phyloP scores from a whole-genome alignment of 1,284 basidiomycete genomes.

The Sanghuangporus baumii region DNA sequence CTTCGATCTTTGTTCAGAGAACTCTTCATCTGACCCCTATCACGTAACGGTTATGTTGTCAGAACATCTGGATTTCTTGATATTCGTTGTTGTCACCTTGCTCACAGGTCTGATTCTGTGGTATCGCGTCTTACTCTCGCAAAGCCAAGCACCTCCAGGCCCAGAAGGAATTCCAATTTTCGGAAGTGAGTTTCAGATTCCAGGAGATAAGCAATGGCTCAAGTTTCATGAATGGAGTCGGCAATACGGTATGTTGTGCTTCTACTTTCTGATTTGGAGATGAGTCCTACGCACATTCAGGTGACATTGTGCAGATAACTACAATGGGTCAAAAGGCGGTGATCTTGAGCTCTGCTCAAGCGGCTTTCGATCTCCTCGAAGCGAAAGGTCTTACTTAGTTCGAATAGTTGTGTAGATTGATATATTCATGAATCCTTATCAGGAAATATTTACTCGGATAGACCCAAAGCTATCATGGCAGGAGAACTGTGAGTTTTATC shows the following conservation, averaged over 20 bases:
- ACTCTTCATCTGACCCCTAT: background rate
- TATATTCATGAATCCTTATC: background rate
- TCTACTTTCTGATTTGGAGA: background rate
- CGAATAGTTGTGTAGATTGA: background rate
- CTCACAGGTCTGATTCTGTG: background rate
- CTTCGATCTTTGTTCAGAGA: background rate
- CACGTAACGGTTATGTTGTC: background rate
- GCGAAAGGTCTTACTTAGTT: conserved; percentile 14
- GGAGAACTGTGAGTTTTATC: conserved; percentile 34
- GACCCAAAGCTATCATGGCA: conserved; percentile 35
- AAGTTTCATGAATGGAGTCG: conserved; percentile 14
- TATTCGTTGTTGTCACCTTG: background rate
- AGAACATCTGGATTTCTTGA: background rate
- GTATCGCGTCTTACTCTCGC: background rate
- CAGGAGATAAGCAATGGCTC: conserved; percentile 17
- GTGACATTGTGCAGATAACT: conserved; percentile 9
- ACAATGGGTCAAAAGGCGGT: conserved; percentile 24
- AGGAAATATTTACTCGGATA: conserved; percentile 37
- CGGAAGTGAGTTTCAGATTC: conserved; percentile 18
- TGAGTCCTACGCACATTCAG: background rate
- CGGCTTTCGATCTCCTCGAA: conserved; percentile 26
- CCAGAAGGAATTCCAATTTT: conserved; percentile 14
- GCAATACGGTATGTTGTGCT: conserved; percentile 1
- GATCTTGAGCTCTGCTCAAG: conserved; percentile 27
- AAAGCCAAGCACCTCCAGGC: conserved; percentile 2